Evolutionary conservation across 331 rosid genomes (phyloP), one percentile per base, ranked within the genome.

Genomic region (Acacia concinna): DNA sequence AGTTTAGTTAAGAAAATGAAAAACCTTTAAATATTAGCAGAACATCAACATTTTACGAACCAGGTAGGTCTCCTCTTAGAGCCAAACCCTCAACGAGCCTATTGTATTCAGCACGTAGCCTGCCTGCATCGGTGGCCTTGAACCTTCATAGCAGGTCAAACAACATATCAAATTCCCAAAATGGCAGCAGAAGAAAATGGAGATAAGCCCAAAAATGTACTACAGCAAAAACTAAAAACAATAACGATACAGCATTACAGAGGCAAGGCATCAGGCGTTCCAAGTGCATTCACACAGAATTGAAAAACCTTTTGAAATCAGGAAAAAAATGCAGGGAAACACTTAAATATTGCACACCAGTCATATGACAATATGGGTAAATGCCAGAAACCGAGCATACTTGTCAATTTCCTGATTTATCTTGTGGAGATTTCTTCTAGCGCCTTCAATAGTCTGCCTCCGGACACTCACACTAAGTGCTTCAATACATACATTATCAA

Each of bases 11-110:
- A 25, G 66, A 82, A 47, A 79, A 21, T 35, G 76, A 57, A 43
- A 30, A 17, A 40, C 35, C 27, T 54, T 23, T 72, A 75, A 25
- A 71, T 37, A 63, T 54, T 14, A 52, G 30, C 11, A 71, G 73
- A 25, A 47, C 31, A 30, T 6, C 6, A 62, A 31, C 21, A 62
- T 62, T 30, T 31, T 62, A 62, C 40, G 21, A 14, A 95, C 98
- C 68, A 49, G 96, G 87, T 63, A 66, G 71, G 71, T 64, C 44
- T 64, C 70, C 70, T 8, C 70, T 64, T 8, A 64, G 44, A 32
- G 70, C 70, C 70, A 64, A 64, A 18, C 44, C 70, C 70, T 34
- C 44, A 34, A 64, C 44, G 0, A 64, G 70, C 43, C 70, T 64
- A 37, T 64, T 34, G 28, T 64, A 64, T 34, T 64, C 70, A 64